phyloP scores from a whole-genome alignment of 805 yeast genomes.

The Metschnikowia drakensbergensis region DNA sequence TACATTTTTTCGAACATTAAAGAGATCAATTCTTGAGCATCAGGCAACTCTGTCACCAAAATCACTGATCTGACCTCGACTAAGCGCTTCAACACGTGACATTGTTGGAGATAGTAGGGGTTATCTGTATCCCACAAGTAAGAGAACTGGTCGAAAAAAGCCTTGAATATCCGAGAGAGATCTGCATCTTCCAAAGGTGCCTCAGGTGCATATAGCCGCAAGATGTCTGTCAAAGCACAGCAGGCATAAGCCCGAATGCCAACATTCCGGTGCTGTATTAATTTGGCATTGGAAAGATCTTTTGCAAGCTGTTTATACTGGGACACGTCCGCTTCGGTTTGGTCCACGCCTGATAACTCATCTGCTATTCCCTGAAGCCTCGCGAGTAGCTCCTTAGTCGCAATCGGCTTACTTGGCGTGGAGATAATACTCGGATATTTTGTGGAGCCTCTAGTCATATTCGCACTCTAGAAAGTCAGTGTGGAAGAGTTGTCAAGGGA shows the following conservation, averaged over 20 bases:
- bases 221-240: constrained; percentile 70
- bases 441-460: neutral
- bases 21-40: constrained; percentile 51
- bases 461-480: neutral
- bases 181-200: constrained; percentile 75
- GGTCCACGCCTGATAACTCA: constrained; percentile 61
- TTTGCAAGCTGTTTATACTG: constrained; percentile 41
- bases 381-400: constrained; percentile 56
- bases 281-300: constrained; percentile 55
- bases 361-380: constrained; percentile 57
- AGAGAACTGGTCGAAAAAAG: constrained; percentile 61
- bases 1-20: constrained; percentile 61
- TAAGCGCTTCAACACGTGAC: constrained; percentile 60
- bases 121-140: constrained; percentile 51
- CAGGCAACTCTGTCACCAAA: constrained; percentile 69
- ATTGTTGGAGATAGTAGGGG: constrained; percentile 59
- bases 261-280: constrained; percentile 54
- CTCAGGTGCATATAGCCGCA: constrained; percentile 81
- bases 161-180: constrained; percentile 59
- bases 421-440: constrained; percentile 41
- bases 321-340: constrained; percentile 49
- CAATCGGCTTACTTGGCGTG: constrained; percentile 51
- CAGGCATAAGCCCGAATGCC: constrained; percentile 71
- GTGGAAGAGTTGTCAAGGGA: neutral
- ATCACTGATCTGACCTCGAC: constrained; percentile 75